Base-by-base conservation (phyloP, 2,329 filamentous ascomycete genomes). In the Colletotrichum sp. region DNA sequence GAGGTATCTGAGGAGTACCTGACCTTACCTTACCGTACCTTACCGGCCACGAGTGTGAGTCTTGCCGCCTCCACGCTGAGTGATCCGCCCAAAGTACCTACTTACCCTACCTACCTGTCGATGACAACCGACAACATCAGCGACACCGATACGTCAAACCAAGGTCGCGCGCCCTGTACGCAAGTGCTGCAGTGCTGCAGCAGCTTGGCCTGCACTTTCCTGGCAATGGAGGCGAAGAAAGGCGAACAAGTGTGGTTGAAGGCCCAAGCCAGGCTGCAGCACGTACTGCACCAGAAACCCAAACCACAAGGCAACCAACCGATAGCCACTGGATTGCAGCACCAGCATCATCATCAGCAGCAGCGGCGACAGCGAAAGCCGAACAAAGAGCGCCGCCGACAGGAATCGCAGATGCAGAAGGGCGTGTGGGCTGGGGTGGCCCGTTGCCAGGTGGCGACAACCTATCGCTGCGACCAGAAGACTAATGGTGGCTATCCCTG, bases 201-300 rank as follows among this genome's bases (percentile, higher is more conserved):
- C 58, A 51, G 64, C 65, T 43, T 68, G 65, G 57, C 57, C 24
- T 54, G 58, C 33, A 24, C 4, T 34, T 21, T n/a, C 47, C 61
- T 66, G 65, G 51, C 24, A 58, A 36, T 66, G 18, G 59, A 66
- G 12, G 64, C 34, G 54, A 34, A n/a, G 43, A 62, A 51, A 21
- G 43, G 43, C 43, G 43, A 51, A 51, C n/a, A 21, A 21, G 43
- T 51, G n/a, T 51, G 43, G 43, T 51, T 12, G 34, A 21, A 51
- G 51, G 58, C 58, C 33, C 66, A 72, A 72, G 66, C 59, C 59
- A 33, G 51, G 51, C 59, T 69, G 69, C 54, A 73, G 66, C 33
- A 38, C 33, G 66, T 61, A 66, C 36, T n/a, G 43, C 43, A 13
- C 18, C 43, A 21, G 38, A 51, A 51, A 51, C 43, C 71, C 43